Conservation (phyloP, 2,329 filamentous ascomycete species). For the Aspergillus pseudotamarii region DNA sequence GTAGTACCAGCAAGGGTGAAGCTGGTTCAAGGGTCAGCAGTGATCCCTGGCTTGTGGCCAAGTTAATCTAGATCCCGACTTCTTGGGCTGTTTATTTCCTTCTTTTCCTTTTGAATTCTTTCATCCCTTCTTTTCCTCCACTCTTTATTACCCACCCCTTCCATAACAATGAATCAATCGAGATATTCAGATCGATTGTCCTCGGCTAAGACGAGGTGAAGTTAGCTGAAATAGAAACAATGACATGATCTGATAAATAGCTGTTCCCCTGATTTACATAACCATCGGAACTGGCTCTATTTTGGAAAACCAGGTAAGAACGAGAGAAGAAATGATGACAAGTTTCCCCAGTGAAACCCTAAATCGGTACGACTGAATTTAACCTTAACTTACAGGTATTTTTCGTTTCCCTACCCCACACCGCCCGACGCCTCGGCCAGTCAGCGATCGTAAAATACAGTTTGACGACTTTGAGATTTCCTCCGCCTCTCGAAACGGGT, state of each 20-base stretch:
- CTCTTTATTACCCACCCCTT: background rate
- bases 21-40: background rate
- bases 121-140: background rate
- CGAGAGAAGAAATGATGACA: background rate
- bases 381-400: constrained; percentile 4
- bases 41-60: background rate
- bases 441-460: background rate
- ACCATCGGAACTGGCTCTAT: too few relatives aligned
- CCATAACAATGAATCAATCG: background rate
- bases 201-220: background rate
- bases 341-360: background rate
- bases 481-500: constrained; percentile 6
- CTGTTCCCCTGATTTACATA: background rate
- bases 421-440: constrained; percentile 1
- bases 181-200: background rate
- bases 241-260: background rate
- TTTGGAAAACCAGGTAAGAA: too few relatives aligned
- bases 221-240: background rate
- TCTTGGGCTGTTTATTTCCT: background rate
- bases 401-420: constrained; percentile 5
- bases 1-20: background rate
- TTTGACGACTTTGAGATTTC: constrained; percentile 15
- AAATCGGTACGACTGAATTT: background rate
- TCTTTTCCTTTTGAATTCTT: background rate
- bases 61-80: background rate